Evolutionary conservation across 176 grass and related monocot genomes (phyloP), one percentile per base, ranked within the genome.

Genomic region (Triticum dicoccoides): DNA sequence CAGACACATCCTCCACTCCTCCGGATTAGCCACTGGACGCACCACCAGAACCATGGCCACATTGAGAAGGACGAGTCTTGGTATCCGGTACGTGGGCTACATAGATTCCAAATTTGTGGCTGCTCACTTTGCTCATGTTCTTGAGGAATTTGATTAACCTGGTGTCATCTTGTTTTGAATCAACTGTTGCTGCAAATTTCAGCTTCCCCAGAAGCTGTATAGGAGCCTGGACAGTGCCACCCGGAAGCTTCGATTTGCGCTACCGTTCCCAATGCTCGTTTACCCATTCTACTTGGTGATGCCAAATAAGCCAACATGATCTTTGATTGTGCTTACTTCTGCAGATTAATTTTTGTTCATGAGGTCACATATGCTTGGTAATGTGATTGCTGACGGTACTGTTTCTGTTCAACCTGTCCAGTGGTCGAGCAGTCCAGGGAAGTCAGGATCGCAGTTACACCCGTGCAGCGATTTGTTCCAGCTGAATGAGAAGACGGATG

Each of bases 11-110:
- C 90, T 90, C 80, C 90, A 95, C 78, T 90, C 87, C 32, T 91
- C 92, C 79, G 95, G 81, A 98, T 98, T 82, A 98, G 95, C 87
- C 95, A 98, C 62, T 91, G 95, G 88, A 95, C 95, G 15, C 95
- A 98, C 79, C 95, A 98, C 78, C 95, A 98, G 82, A 90, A 98
- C 80, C 95, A 98, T 4, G 95, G 95, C 21, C 95, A 98, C 25
- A 82, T 93, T 14, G 91, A 93, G 78, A 93, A 88, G 1, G 92
- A 93, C 29, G 92, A 93, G 33, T 94, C 92, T 1, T 39, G 92
- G 89, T 86, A 91, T 71, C 89, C 92, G 15, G 89, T 94, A 79
- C 11, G 72, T 86, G 23, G 13, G 21, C 81, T 73, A 59, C 17
- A 13, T 65, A 42, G 8, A 10, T 29, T 5, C 37, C 17, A 59